A percentile compares a stretch with the other conserved stretches of the same genome.
phyloP scores from a whole-genome alignment of 1,139 yeast genomes.

The Hemisphaericaspora xylanilytica region DNA sequence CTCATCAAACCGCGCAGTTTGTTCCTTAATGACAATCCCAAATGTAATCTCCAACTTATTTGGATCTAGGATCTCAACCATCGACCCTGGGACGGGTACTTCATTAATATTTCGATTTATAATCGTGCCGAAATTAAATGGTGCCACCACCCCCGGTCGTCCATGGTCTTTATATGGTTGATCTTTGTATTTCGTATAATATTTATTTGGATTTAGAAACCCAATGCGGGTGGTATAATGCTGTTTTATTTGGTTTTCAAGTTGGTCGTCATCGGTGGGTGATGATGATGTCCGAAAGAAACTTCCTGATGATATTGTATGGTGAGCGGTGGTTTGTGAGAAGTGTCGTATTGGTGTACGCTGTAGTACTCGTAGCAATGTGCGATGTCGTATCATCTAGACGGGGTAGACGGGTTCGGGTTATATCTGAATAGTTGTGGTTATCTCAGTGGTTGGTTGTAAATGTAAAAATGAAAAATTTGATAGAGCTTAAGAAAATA shows the following conservation, averaged over 20 bases:
- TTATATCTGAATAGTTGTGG: too few relatives aligned
- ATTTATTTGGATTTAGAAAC: slow-evolving; percentile 4
- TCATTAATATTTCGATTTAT: slow-evolving; percentile 19
- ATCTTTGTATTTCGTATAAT: neutral
- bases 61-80: slow-evolving; percentile 32
- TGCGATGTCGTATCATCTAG: neutral
- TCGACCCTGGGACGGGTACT: slow-evolving; percentile 31
- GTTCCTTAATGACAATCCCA: slow-evolving; percentile 34
- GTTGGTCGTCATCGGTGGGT: neutral
- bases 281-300: neutral
- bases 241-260: neutral
- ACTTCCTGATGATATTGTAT: neutral
- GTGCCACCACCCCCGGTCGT: neutral
- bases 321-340: neutral
- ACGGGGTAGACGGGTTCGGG: too few relatives aligned
- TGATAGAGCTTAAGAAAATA: neutral
- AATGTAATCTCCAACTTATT: slow-evolving; percentile 27
- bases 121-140: slow-evolving; percentile 13
- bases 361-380: neutral
- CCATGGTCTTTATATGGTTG: neutral
- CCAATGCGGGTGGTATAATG: neutral
- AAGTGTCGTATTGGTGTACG: neutral
- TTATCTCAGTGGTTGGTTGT: neutral
- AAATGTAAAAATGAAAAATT: neutral
- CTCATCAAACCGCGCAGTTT: slow-evolving; percentile 33